Conservation (phyloP, 2,329 filamentous ascomycete species). For the Drechslerella dactyloides region DNA sequence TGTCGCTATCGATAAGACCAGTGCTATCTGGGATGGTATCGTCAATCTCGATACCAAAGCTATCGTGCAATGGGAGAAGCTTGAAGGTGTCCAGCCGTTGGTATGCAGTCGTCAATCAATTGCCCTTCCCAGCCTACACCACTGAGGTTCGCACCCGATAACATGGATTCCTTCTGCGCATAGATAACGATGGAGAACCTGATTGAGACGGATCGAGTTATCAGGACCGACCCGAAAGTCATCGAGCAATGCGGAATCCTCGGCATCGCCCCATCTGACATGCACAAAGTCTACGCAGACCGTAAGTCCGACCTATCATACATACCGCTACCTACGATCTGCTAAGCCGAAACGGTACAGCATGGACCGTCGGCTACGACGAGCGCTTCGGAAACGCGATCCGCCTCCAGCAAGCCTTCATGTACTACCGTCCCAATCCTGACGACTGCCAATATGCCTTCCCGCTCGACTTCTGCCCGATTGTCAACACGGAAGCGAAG, state of each 20-base stretch:
- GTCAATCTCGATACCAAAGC: conserved; percentile 72
- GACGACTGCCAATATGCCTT: conserved; percentile 91
- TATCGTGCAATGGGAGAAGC: conserved; percentile 75
- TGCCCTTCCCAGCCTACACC: no score
- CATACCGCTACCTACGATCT: not conserved
- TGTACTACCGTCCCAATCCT: conserved; percentile 88
- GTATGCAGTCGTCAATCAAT: conserved; percentile 60
- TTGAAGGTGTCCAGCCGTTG: conserved; percentile 80
- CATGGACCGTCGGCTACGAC: conserved; percentile 95
- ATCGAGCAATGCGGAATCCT: conserved; percentile 87
- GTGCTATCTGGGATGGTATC: conserved; percentile 81
- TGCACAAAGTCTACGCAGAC: conserved; percentile 96
- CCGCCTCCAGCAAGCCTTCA: conserved; percentile 86
- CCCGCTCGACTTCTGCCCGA: conserved; percentile 91
- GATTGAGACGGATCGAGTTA: conserved; percentile 76
- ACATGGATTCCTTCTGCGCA: conserved; percentile 10
- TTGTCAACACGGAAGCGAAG: conserved; percentile 80
- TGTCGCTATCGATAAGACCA: conserved; percentile 78
- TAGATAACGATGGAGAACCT: conserved; percentile 92
- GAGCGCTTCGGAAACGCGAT: conserved; percentile 80
- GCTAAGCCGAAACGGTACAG: conserved; percentile 56
- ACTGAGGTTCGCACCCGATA: not conserved
- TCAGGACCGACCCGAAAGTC: conserved; percentile 79
- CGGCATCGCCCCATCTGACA: conserved; percentile 79
- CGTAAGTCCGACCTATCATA: conserved; percentile 62